phyloP scores from a whole-genome alignment of 371 early-diverging fungal genomes.

The Apophysomyces sp. region DNA sequence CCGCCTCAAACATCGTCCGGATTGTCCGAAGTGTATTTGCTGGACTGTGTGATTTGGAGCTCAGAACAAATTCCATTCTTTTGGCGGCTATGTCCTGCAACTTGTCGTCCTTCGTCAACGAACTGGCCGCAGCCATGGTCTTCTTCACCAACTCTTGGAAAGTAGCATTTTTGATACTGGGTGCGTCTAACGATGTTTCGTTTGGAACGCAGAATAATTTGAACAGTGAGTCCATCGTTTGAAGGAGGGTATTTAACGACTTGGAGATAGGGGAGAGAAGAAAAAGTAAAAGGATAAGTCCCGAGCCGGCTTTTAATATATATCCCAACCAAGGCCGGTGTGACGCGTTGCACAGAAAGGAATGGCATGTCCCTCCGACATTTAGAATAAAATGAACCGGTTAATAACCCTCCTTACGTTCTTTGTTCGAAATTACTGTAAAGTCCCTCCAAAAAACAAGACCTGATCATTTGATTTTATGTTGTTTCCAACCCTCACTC shows the following conservation, averaged over 20 bases:
- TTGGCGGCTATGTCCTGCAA: constrained; percentile 18
- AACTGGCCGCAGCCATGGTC: constrained; percentile 21
- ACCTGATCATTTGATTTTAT: too few relatives aligned
- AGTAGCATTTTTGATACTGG: constrained; percentile 19
- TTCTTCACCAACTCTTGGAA: constrained; percentile 21
- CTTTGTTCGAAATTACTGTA: background rate
- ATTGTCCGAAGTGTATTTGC: constrained; percentile 32
- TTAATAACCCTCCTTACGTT: background rate
- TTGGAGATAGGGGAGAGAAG: background rate
- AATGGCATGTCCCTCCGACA: background rate
- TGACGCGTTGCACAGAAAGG: constrained; percentile 1
- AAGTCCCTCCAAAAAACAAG: background rate
- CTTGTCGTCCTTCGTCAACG: constrained; percentile 14
- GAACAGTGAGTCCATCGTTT: background rate
- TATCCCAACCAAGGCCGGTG: background rate
- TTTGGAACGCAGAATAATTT: constrained; percentile 10
- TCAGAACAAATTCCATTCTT: constrained; percentile 19
- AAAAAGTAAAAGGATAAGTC: background rate
- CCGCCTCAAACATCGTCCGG: constrained; percentile 32
- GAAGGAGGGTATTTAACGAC: background rate
- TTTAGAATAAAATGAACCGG: too few relatives aligned
- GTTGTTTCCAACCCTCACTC: too few relatives aligned
- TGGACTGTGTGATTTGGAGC: constrained; percentile 29
- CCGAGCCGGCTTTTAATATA: background rate
- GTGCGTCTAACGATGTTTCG: constrained; percentile 1